Evolutionary conservation across 345 rosid genomes (phyloP), one percentile per base, ranked within the genome.

Genomic region (Lumnitzera racemosa): DNA sequence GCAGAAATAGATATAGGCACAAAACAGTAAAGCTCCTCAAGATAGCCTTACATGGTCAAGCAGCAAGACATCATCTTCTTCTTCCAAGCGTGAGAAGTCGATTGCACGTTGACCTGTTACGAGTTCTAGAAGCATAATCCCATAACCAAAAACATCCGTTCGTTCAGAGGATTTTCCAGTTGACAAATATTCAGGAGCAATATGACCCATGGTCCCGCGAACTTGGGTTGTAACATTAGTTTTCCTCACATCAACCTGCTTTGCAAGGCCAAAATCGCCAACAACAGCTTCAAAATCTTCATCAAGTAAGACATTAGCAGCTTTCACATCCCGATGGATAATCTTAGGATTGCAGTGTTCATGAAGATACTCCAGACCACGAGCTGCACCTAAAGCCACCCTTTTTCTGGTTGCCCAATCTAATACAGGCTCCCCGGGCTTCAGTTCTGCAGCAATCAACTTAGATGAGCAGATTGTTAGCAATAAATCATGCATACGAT

Each of bases 121-220:
- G n/a, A 92, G 89, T 83, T 92, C 98, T 49, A 92, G 81, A 66
- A 92, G 94, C 96, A 83, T 80, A 49, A 92, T 89, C 23, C 98
- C 98, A 27, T 87, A 92, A 41, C 98, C 98, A 57, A 94, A 94
- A 67, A 94, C 96, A 82, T 94, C 99, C 6, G 99, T 90, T 69
- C 91, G 78, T 70, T 88, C 97, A 1, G 99, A 94, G 51, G 99
- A 94, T 64, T 84, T 94, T 49, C 99, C 99, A 1, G 96, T 94
- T 53, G 99, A 94, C 73, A 90, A 71, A 76, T 88, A 94, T 48
- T 94, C 99, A 0, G 99, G 97, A 10, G 99, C 99, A 70, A 90
- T 94, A 76, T 90, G 99, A 62, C 99, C 99, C 99, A 94, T 94
- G 9, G 99, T 90, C 62, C 99, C 99, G 24, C 97, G 91, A 74